Evolutionary conservation across 306 rosid genomes (phyloP).

Genomic region (Acmispon strigosus): DNA sequence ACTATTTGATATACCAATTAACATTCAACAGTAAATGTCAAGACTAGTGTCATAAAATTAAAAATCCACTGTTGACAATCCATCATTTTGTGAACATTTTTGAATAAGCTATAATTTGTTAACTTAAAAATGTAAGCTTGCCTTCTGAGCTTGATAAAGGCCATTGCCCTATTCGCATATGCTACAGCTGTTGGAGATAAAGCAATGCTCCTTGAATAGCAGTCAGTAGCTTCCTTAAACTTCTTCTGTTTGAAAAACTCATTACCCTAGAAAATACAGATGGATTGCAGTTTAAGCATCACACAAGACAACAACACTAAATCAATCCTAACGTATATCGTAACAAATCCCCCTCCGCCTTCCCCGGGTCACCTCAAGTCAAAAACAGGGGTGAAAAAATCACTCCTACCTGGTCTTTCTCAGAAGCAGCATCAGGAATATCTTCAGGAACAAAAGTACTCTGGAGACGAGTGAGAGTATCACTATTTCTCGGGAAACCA

Average conservation of each 20-base stretch:
- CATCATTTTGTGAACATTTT: not conserved
- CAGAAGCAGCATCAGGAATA: slow-evolving; percentile 74
- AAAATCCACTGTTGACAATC: not conserved
- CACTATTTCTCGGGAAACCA: slow-evolving; percentile 40
- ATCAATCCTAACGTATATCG: slow-evolving; percentile 1
- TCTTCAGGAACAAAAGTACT: slow-evolving; percentile 52
- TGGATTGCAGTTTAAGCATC: slow-evolving; percentile 8
- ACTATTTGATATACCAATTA: too few relatives aligned
- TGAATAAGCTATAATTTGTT: not conserved
- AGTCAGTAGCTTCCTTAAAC: slow-evolving; percentile 81
- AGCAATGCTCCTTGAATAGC: slow-evolving; percentile 94
- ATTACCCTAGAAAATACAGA: slow-evolving; percentile 62
- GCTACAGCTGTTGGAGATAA: slow-evolving; percentile 91
- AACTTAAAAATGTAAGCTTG: slow-evolving; percentile 26
- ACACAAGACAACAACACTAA: not conserved
- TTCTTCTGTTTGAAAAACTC: slow-evolving; percentile 91
- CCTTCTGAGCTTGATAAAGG: slow-evolving; percentile 80
- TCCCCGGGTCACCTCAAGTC: too few relatives aligned
- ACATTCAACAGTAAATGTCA: not conserved
- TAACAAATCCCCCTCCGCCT: not conserved
- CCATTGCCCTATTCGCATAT: slow-evolving; percentile 94
- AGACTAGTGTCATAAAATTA: not conserved
- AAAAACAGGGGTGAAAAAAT: not conserved
- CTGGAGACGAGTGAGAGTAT: slow-evolving; percentile 30
- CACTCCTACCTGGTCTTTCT: slow-evolving; percentile 72